These are phyloP conservation scores for Orbilia brochopaga DNA, from an alignment of 2,329 filamentous ascomycete species.

Conservation along the genomic window DNA sequence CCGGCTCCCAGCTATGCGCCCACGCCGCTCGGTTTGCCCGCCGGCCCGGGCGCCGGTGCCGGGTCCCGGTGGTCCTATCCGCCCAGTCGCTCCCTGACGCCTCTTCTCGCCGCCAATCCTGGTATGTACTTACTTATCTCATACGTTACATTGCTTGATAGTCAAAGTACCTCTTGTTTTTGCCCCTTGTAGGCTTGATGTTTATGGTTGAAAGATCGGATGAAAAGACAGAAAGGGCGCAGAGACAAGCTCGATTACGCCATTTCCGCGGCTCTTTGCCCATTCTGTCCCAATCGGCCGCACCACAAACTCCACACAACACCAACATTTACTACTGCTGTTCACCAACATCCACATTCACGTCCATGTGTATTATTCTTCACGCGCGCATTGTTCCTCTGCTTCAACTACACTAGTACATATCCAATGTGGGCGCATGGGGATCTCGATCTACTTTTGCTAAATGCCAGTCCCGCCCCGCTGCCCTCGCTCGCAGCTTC, in stretches of 20 bases:
- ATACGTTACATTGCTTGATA: constrained; percentile 6
- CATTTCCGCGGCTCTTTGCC: constrained; percentile 25
- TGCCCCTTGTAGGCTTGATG: background rate
- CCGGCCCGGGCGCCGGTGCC: background rate
- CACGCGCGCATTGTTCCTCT: background rate
- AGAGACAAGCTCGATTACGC: constrained; percentile 24
- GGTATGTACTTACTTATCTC: constrained; percentile 15
- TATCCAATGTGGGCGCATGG: constrained; percentile 39
- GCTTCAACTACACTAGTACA: background rate
- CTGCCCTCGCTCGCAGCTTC: constrained; percentile 10
- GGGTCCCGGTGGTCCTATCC: constrained; percentile 35
- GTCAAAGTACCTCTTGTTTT: background rate
- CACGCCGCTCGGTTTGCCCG: constrained; percentile 3
- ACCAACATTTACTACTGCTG: background rate
- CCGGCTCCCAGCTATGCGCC: constrained; percentile 3
- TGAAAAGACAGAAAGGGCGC: constrained; percentile 11
- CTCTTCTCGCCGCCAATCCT: constrained; percentile 15
- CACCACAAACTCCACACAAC: constrained; percentile 15
- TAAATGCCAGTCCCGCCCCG: constrained; percentile 31
- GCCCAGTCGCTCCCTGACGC: constrained; percentile 31
- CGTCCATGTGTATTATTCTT: background rate
- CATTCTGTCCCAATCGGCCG: constrained; percentile 9
- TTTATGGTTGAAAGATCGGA: constrained; percentile 10
- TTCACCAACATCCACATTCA: too few relatives aligned
- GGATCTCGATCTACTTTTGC: constrained; percentile 36